phyloP scores from a whole-genome alignment of 805 yeast species.

The Metschnikowia hibisci region DNA sequence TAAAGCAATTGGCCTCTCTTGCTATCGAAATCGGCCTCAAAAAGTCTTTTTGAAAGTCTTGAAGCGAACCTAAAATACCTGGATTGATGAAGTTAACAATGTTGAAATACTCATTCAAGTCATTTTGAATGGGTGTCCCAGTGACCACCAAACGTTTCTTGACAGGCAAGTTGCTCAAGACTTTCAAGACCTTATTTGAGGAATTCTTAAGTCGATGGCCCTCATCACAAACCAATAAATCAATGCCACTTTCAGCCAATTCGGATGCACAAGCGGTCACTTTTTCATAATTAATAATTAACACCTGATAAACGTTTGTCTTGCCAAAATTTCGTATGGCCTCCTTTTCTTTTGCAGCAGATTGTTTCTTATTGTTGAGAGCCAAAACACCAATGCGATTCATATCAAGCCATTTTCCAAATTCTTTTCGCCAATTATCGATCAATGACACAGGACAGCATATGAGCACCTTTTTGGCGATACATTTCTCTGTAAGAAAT shows the following conservation, averaged over 20 bases:
- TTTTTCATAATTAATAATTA: slow-evolving; percentile 87
- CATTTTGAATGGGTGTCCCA: slow-evolving; percentile 95
- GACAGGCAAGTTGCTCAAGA: slow-evolving; percentile 53
- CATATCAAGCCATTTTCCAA: slow-evolving; percentile 79
- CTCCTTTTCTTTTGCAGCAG: slow-evolving; percentile 50
- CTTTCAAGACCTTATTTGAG: slow-evolving; percentile 65
- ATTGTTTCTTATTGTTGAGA: slow-evolving; percentile 42
- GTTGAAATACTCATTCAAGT: slow-evolving; percentile 75
- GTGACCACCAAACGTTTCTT: slow-evolving; percentile 62
- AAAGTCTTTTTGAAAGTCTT: slow-evolving; percentile 54
- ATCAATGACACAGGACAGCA: slow-evolving; percentile 92
- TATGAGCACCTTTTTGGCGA: slow-evolving; percentile 59
- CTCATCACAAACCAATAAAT: slow-evolving; percentile 86
- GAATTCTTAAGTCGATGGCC: slow-evolving; percentile 86
- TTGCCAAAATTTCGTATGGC: slow-evolving; percentile 59
- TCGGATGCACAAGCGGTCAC: slow-evolving; percentile 53
- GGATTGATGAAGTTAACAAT: slow-evolving; percentile 84
- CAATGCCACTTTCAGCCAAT: slow-evolving; percentile 47
- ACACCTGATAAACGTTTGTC: slow-evolving; percentile 72
- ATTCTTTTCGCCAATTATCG: slow-evolving; percentile 84
- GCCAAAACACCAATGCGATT: slow-evolving; percentile 65
- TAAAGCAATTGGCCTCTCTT: slow-evolving; percentile 57
- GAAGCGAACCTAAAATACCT: slow-evolving; percentile 64
- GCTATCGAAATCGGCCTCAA: slow-evolving; percentile 70
- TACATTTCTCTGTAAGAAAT: slow-evolving; percentile 23